Conservation (phyloP, 768 basidiomycete genomes). For the Boletus fagicola region DNA sequence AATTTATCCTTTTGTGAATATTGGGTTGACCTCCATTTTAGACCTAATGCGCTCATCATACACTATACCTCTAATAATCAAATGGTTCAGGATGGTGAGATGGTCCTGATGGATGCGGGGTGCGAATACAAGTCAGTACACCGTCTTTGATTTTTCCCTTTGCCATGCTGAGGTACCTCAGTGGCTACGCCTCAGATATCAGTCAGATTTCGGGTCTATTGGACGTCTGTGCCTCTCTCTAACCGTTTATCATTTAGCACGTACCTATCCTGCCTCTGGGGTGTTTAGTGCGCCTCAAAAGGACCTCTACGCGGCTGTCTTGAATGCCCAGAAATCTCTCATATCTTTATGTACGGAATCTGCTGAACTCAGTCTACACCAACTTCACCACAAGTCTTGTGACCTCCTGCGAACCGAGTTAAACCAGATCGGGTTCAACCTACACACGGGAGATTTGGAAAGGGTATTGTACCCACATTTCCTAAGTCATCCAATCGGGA, state of each 20-base stretch:
- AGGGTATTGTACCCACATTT: conserved; percentile 87
- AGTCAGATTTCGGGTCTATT: conserved; percentile 46
- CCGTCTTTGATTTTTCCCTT: not conserved
- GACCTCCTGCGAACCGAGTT: conserved; percentile 68
- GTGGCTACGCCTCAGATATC: conserved; percentile 94
- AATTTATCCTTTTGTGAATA: not conserved
- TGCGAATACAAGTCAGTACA: conserved; percentile 80
- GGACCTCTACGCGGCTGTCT: conserved; percentile 80
- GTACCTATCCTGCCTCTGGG: conserved; percentile 86
- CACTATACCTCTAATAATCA: conserved; percentile 95
- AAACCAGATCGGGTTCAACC: conserved; percentile 53
- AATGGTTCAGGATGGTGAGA: conserved; percentile 62
- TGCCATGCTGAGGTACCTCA: conserved; percentile 28
- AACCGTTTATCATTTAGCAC: conserved; percentile 45
- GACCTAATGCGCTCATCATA: conserved; percentile 85
- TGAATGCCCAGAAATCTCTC: conserved; percentile 69
- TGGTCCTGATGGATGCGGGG: conserved; percentile 87
- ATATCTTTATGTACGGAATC: conserved; percentile 58
- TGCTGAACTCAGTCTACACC: conserved; percentile 58
- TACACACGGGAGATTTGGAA: conserved; percentile 56
- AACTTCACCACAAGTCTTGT: conserved; percentile 75
- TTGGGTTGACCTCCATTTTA: conserved; percentile 29
- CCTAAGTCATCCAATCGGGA: conserved; percentile 88
- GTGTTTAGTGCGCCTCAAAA: conserved; percentile 74
- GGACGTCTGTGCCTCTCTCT: not conserved